Evolutionary conservation across 2,329 filamentous ascomycete species (phyloP), one percentile per base, ranked within the genome.

Genomic region (Ophiostoma novo-ulmi): DNA sequence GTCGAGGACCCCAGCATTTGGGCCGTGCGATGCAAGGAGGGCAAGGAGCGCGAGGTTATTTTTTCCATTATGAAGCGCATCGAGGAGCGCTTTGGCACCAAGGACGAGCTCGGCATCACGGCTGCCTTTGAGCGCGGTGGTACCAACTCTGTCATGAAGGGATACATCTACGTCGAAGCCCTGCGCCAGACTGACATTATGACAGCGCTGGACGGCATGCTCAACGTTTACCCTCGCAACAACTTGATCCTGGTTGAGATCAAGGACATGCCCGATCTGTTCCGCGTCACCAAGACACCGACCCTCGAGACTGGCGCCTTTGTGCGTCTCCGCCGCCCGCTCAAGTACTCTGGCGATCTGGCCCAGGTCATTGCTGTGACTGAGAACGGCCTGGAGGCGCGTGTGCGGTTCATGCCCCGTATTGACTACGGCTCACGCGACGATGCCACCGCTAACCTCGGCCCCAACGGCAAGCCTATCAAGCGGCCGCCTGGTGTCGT

Each of bases 1-100:
- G 94, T 97, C 68, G 91, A 97, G 73, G 95, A 99, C 79, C 95
- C 95, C 0, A 93, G 92, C 76, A 98, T 99, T 78, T 99, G 93
- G 92, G 93, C 91, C 73, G 90, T 97, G 73, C 89, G 91, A 76
- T 97, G 93, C 81, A 95, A 95, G 78, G 92, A 95, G 75, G 94
- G 94, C 76, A 99, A 99, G 80, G 95, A 99, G 81, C 88, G 91
- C 73, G 95, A 99, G 77, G 90, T 97, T 52, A 85, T 99, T 69
- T 91, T 93, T 78, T 89, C 89, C 38, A 91, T 99, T 75, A 92
- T 93, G 82, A 97, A 94, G 81, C 90, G 93, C 69, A 89, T 97
- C 69, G 89, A 96, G 78, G 93, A 98, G 77, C 87, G 91, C 55
- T 81, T 87, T 67, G 88, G 88, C 38, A 92, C 91, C 31, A 92